Percentiles rank a stretch among this genome's conserved stretches.
Evolutionary conservation across 306 rosid genomes (phyloP).

Genomic region (Ziziphus jujuba): DNA sequence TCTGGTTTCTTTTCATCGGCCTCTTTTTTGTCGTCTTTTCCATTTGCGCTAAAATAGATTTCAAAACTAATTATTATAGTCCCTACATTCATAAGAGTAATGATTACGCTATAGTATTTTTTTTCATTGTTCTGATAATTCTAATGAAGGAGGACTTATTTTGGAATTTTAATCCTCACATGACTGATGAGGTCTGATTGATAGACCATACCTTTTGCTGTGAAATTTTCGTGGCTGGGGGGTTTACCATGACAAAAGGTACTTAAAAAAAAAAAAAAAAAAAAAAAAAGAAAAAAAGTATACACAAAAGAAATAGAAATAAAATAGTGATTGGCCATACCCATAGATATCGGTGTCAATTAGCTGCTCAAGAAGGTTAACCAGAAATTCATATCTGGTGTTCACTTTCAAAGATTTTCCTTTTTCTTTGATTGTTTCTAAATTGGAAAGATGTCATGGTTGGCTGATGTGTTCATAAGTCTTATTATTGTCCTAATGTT

Average conservation of each 20-base stretch:
- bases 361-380: not conserved
- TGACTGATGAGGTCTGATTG: conserved; percentile 17
- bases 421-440: not conserved
- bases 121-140: conserved; percentile 1
- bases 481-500: no score
- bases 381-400: not conserved
- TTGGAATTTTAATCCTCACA: conserved; percentile 1
- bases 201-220: not conserved
- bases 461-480: no score
- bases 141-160: not conserved
- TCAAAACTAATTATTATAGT: conserved; percentile 11
- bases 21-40: not conserved
- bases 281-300: no score
- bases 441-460: not conserved
- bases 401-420: not conserved
- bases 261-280: no score
- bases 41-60: not conserved
- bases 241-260: not conserved
- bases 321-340: no score
- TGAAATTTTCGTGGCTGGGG: not conserved
- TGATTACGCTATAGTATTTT: conserved; percentile 12
- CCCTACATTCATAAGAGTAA: not conserved
- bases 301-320: no score
- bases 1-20: conserved; percentile 2
- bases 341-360: not conserved